Conservation (phyloP, 352 stramenopile species). For the Hyaloperonospora brassicae region DNA sequence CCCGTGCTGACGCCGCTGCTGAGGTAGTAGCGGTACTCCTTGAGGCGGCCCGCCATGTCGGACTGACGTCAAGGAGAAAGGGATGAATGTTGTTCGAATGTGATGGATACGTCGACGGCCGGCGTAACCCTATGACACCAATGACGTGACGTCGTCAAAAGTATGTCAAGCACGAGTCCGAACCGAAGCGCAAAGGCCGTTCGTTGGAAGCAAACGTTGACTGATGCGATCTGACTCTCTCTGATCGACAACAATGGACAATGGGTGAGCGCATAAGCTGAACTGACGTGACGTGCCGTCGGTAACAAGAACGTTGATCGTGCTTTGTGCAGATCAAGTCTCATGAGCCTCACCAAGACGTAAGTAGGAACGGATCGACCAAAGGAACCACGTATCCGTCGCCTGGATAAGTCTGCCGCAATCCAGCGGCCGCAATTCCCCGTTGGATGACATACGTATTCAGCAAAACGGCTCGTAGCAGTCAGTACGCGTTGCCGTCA, state of each 20-base stretch:
- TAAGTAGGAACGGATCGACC: no score
- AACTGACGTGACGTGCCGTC: no score
- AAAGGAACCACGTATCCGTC: no score
- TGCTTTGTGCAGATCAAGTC: no score
- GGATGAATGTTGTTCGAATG: constrained; percentile 3
- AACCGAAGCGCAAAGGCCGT: constrained; percentile 6
- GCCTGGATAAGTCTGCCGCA: background rate
- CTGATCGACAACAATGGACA: no score
- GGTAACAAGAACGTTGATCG: no score
- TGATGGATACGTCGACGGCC: background rate
- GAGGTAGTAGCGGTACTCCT: constrained; percentile 86
- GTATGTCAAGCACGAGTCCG: constrained; percentile 1
- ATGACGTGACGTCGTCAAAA: constrained; percentile 9
- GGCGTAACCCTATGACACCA: background rate
- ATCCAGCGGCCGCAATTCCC: background rate
- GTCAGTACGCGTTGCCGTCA: constrained; percentile 3
- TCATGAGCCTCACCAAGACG: no score
- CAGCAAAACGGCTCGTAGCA: no score
- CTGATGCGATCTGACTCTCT: no score
- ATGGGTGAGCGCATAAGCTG: no score
- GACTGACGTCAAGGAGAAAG: constrained; percentile 3
- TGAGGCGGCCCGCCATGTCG: constrained; percentile 57
- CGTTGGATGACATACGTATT: no score
- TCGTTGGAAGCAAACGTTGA: background rate
- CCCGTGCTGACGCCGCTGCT: constrained; percentile 75